Percentiles rank a stretch among this genome's conserved stretches.
These are phyloP conservation scores for Dillenia turbinata DNA, from an alignment of 164 flowering plant species.

Conservation along the genomic window DNA sequence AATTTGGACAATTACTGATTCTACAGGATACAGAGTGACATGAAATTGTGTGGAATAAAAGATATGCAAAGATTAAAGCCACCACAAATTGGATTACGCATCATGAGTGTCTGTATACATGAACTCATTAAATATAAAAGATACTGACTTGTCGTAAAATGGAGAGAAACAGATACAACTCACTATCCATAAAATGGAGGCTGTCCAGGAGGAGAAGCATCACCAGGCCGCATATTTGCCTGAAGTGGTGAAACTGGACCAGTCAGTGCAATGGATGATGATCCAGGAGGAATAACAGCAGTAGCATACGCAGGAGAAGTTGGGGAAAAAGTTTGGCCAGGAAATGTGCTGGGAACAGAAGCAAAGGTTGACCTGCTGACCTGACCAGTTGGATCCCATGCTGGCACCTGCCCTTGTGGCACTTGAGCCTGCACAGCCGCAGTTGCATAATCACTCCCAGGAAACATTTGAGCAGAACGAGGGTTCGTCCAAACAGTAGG, in stretches of 20 bases:
- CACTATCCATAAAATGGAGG: slow-evolving; percentile 32
- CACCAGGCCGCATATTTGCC: slow-evolving; percentile 28
- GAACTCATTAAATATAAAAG: background rate
- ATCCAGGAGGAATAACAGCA: slow-evolving; percentile 23
- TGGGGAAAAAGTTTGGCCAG: slow-evolving; percentile 39
- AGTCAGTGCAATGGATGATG: slow-evolving; percentile 16
- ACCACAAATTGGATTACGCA: background rate
- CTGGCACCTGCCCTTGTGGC: slow-evolving; percentile 26
- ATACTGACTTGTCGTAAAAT: slow-evolving; percentile 22
- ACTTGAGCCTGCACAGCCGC: slow-evolving; percentile 22
- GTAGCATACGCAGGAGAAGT: slow-evolving; percentile 28
- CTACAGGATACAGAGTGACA: background rate
- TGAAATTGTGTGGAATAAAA: slow-evolving; percentile 6
- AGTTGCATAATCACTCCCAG: slow-evolving; percentile 26
- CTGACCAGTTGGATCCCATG: slow-evolving; percentile 56
- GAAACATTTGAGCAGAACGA: slow-evolving; percentile 28
- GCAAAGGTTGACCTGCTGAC: slow-evolving; percentile 28
- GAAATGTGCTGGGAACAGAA: slow-evolving; percentile 34
- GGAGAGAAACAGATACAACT: slow-evolving; percentile 11
- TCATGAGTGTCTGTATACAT: background rate
- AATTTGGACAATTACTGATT: no score
- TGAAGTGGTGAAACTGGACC: slow-evolving; percentile 22
- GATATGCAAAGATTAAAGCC: background rate
- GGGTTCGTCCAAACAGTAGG: slow-evolving; percentile 51
- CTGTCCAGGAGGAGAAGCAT: slow-evolving; percentile 30